Base-by-base conservation (phyloP, 768 basidiomycete genomes). In the Podaxis sp. region DNA sequence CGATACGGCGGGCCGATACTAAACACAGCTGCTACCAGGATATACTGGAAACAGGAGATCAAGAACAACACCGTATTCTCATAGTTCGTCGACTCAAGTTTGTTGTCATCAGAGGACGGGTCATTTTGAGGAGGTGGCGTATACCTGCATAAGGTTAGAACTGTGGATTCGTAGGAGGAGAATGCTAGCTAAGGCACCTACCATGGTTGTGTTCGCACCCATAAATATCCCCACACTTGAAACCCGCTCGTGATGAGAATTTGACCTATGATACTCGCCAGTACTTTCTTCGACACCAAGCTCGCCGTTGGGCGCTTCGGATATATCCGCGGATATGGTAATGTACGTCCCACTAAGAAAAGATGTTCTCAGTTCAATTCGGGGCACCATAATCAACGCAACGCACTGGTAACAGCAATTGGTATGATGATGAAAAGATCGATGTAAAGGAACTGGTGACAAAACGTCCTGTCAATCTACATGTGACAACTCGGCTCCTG, bases 401-500 rank as follows among this genome's bases (percentile, higher is more conserved):
- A 74, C 95, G 77, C 73, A 98, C 96, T 99, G 47, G 95, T 88
- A 63, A 99, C 89, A 43, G 97, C 97, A 53, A 98, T 84, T 1
- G 97, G 97, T 52, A 98, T 94, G 70, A 98, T 99, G 75, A 99
- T 93, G 75, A 96, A 94, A 38, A 99, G 81, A 74, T 99, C 97
- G 65, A 99, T 98, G 73, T 98, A 98, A 13, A 99, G 80, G 75
- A 99, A 98, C 90, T 93, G 68, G 37, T 41, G 57, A 63, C 19
- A 47, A 49, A 24, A 67, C 65, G 64, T 57, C 63, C 46, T 47
- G 54, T 63, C 53, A 64, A 63, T 55, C 62, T 55, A 57, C 59
- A 33, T 29, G 49, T 54, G 41, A 67, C 6, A 24, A 64, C n/a
- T 4, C 49, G 59, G 49, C 47, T 52, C 29, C 47, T 53, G 43